phyloP scores from a whole-genome alignment of 2,329 filamentous ascomycete genomes.

The Ophiobolus disseminans region DNA sequence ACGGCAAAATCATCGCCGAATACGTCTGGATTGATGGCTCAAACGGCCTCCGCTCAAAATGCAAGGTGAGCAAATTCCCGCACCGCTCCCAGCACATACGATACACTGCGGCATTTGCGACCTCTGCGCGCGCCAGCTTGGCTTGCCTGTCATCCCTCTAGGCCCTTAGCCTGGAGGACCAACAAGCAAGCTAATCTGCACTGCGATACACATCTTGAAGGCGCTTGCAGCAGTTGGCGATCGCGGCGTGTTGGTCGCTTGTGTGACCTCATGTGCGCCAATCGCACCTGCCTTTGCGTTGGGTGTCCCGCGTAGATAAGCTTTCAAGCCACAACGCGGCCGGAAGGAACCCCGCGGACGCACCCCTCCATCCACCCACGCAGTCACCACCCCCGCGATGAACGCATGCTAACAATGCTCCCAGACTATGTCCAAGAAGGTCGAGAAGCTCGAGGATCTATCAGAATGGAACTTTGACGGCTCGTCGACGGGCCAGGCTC shows the following conservation, averaged over 20 bases:
- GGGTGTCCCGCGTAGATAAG: slow-evolving; percentile 28
- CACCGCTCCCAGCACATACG: slow-evolving; percentile 3
- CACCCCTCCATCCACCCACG: slow-evolving; percentile 8
- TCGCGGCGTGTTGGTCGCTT: slow-evolving; percentile 17
- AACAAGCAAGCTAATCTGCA: slow-evolving; percentile 5
- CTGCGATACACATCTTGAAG: slow-evolving; percentile 14
- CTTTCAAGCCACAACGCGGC: slow-evolving; percentile 16
- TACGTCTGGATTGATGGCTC: slow-evolving; percentile 94
- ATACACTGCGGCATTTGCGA: slow-evolving; percentile 16
- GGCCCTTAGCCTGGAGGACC: slow-evolving; percentile 6
- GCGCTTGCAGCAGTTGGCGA: slow-evolving; percentile 11
- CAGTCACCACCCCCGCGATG: slow-evolving; percentile 7
- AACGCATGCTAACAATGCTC: slow-evolving; percentile 26
- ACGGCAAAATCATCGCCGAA: slow-evolving; percentile 87
- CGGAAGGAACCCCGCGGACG: slow-evolving; percentile 10
- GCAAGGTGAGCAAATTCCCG: slow-evolving; percentile 72
- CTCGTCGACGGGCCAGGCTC: slow-evolving; percentile 89
- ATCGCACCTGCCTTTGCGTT: slow-evolving; percentile 22
- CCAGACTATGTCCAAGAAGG: slow-evolving; percentile 69
- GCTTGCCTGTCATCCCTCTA: slow-evolving; percentile 5
- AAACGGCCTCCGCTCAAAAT: slow-evolving; percentile 90
- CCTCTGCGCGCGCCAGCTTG: slow-evolving; percentile 4
- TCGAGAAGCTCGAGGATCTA: slow-evolving; percentile 67
- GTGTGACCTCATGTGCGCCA: slow-evolving; percentile 31
- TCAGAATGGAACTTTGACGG: slow-evolving; percentile 86